Conservation (phyloP, 768 basidiomycete genomes). For the Termitomyces sp. region DNA sequence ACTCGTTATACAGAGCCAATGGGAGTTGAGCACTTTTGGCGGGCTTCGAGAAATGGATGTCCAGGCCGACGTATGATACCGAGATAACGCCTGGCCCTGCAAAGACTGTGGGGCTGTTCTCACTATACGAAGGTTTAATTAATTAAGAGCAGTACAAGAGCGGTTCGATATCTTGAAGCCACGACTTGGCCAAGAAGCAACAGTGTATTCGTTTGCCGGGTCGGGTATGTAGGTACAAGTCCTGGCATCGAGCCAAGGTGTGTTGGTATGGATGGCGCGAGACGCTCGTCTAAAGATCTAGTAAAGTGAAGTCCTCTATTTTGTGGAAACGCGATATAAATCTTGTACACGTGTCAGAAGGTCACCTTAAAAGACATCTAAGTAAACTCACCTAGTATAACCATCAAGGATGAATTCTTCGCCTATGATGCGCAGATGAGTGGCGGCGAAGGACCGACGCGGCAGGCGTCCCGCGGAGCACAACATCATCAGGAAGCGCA, state of each 20-base stretch:
- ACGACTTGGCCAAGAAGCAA: background rate
- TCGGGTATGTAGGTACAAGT: background rate
- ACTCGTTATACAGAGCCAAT: slow-evolving; percentile 14
- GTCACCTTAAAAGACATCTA: no score
- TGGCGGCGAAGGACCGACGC: slow-evolving; percentile 16
- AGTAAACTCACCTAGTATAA: background rate
- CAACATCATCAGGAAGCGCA: slow-evolving; percentile 4
- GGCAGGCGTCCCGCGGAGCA: slow-evolving; percentile 13
- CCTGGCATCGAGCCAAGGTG: background rate
- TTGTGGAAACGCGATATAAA: background rate
- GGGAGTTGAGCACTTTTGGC: slow-evolving; percentile 11
- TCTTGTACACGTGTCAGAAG: background rate
- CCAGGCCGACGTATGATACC: background rate
- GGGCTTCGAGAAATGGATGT: background rate
- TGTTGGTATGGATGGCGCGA: background rate
- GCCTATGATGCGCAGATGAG: slow-evolving; percentile 16
- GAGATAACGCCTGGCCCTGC: slow-evolving; percentile 2
- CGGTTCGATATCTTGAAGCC: background rate
- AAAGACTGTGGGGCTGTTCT: background rate
- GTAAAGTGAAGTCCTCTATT: background rate
- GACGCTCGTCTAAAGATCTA: slow-evolving; percentile 8
- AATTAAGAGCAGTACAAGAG: background rate
- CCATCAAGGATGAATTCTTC: slow-evolving; percentile 20
- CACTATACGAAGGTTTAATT: background rate
- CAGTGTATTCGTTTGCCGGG: background rate